Evolutionary conservation across 2,329 filamentous ascomycete genomes (phyloP).

Genomic region (Epichloe sibirici): DNA sequence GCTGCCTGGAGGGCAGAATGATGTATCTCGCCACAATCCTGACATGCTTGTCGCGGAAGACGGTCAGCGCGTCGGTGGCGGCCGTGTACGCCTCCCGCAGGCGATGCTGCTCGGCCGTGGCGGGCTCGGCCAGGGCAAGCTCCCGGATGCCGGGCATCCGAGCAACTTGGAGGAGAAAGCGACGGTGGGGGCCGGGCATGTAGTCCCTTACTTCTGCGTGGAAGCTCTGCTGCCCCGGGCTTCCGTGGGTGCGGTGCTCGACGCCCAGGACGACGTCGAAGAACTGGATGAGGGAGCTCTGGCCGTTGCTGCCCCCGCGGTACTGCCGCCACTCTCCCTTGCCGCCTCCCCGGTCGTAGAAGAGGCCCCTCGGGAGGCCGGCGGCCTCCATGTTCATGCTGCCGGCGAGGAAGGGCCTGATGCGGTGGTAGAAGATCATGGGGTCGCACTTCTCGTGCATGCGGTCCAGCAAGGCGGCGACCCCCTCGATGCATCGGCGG

Average conservation of each 20-base stretch:
- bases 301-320: conserved; percentile 85
- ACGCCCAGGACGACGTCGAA: conserved; percentile 80
- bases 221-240: conserved; percentile 26
- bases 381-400: conserved; percentile 86
- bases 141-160: conserved; percentile 62
- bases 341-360: conserved; percentile 66
- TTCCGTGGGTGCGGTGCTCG: conserved; percentile 48
- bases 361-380: conserved; percentile 69
- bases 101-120: conserved; percentile 35
- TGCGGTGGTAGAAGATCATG: conserved; percentile 76
- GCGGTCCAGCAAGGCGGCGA: conserved; percentile 56
- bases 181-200: conserved; percentile 76
- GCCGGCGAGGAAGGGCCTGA: conserved; percentile 79
- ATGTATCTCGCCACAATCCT: conserved; percentile 87
- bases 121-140: conserved; percentile 45
- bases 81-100: conserved; percentile 47
- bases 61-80: conserved; percentile 61
- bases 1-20: conserved; percentile 56
- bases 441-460: conserved; percentile 90
- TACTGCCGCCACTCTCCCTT: conserved; percentile 60
- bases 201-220: conserved; percentile 67
- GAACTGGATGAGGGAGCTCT: conserved; percentile 86
- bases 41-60: conserved; percentile 76
- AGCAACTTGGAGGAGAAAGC: conserved; percentile 62
- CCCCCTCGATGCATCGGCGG: conserved; percentile 52